Conservation (phyloP, 1,284 basidiomycete genomes). For the Schizophyllum amplum region DNA sequence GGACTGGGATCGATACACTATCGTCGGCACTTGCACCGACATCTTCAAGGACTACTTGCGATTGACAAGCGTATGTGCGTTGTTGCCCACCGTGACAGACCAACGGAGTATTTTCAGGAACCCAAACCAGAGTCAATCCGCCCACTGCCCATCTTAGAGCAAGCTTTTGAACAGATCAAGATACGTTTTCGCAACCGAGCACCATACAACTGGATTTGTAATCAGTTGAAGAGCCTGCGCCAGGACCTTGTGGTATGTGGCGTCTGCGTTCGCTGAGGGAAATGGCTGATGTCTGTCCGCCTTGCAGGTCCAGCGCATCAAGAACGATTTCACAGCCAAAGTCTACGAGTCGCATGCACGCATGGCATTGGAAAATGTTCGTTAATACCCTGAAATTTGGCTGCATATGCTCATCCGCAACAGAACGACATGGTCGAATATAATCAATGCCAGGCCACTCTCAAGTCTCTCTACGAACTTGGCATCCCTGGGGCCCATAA, state of each 20-base stretch:
- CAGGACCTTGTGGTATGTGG: constrained; percentile 91
- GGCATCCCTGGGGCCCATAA: constrained; percentile 86
- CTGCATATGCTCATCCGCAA: no score
- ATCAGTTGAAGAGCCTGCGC: constrained; percentile 95
- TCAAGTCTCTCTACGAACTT: constrained; percentile 87
- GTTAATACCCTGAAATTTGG: no score
- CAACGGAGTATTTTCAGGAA: constrained; percentile 45
- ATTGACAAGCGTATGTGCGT: constrained; percentile 72
- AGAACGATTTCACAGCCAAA: constrained; percentile 96
- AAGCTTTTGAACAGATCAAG: constrained; percentile 85
- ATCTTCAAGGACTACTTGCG: constrained; percentile 96
- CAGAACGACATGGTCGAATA: constrained; percentile 98
- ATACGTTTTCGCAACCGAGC: constrained; percentile 80
- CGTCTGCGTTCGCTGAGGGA: constrained; percentile 1
- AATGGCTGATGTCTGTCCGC: constrained; percentile 4
- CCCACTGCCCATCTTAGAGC: constrained; percentile 77
- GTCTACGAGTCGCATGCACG: constrained; percentile 99
- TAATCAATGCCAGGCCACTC: constrained; percentile 93
- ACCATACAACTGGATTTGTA: constrained; percentile 92
- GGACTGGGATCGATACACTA: constrained; percentile 94
- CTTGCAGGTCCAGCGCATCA: constrained; percentile 93
- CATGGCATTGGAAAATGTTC: constrained; percentile 89
- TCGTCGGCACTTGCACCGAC: constrained; percentile 84
- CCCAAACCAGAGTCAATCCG: constrained; percentile 93
- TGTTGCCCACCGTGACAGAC: constrained; percentile 3